Percentiles rank a stretch among this genome's conserved stretches.
phyloP scores from a whole-genome alignment of 805 yeast species.

The Wickerhamia fluorescens region DNA sequence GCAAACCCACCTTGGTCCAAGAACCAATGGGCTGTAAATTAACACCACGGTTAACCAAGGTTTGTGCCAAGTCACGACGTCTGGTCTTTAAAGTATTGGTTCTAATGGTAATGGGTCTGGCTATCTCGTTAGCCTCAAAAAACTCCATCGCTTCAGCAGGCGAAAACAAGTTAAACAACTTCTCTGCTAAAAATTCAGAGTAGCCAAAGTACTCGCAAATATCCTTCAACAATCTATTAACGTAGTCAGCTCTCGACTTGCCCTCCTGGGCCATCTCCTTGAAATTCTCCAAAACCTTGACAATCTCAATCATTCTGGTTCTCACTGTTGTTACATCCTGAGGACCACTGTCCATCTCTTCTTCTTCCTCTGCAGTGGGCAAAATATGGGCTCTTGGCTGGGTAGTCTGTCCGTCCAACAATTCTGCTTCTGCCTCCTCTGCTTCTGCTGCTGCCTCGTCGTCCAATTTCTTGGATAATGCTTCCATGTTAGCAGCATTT shows the following conservation, averaged over 20 bases:
- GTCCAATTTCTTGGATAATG: slow-evolving; percentile 61
- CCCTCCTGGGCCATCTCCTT: slow-evolving; percentile 78
- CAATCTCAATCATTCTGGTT: slow-evolving; percentile 92
- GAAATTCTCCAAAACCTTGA: slow-evolving; percentile 89
- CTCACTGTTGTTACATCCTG: slow-evolving; percentile 77
- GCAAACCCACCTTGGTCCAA: slow-evolving; percentile 98
- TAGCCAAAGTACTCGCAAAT: slow-evolving; percentile 93
- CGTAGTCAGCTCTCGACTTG: slow-evolving; percentile 76
- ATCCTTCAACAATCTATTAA: slow-evolving; percentile 71
- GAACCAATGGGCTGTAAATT: slow-evolving; percentile 94
- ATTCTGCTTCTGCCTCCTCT: slow-evolving; percentile 44
- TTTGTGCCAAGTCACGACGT: slow-evolving; percentile 92
- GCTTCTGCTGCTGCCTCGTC: slow-evolving; percentile 44
- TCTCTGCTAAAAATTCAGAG: slow-evolving; percentile 85
- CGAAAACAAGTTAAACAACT: slow-evolving; percentile 81
- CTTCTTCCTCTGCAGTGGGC: slow-evolving; percentile 65
- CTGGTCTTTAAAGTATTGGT: slow-evolving; percentile 94
- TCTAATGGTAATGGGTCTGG: slow-evolving; percentile 94
- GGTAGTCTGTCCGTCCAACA: slow-evolving; percentile 47
- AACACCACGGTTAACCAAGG: slow-evolving; percentile 92
- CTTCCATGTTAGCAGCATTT: slow-evolving; percentile 81
- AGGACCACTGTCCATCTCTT: slow-evolving; percentile 43
- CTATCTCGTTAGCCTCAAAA: slow-evolving; percentile 96
- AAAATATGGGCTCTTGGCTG: slow-evolving; percentile 75
- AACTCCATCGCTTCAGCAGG: slow-evolving; percentile 97